Base-by-base conservation (phyloP, 2,329 filamentous ascomycete genomes). In the Fusarium penzigii region DNA sequence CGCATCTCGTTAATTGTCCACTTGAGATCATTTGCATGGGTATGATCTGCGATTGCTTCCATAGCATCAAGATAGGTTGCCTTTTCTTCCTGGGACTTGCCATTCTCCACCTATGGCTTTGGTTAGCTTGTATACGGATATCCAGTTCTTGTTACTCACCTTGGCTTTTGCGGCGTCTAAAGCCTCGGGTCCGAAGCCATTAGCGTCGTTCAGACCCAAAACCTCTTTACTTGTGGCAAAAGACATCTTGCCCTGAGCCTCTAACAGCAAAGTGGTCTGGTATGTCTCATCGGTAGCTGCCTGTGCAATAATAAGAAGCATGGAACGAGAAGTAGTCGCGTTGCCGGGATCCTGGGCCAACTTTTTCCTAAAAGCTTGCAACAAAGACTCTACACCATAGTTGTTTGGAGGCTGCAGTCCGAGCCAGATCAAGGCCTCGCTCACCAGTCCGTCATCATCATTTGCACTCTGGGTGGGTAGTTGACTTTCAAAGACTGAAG, bases 401-500 rank as follows among this genome's bases (percentile, higher is more conserved):
- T 66, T 70, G 39, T 73, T 73, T 3, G 67, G 67, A 2, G 71
- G 70, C 17, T 62, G 63, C 11, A 75, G 59, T 2, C 66, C 70
- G 11, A 75, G 64, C 45, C 68, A 74, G 6, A 51, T 53, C 32
- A 74, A 52, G 2, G 72, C 71, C 52, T 74, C 63, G 5, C 65
- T 58, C 12, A 67, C 59, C 6, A 71, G 47, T 6, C 64, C 67
- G 16, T 65, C 63, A 29, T 73, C 71, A 17, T 71, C 68, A 16
- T 51, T 48, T 2, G 52, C 63, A 9, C 49, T 57, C 32, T 68
- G 68, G 10, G 51, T 52, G 42, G 68, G 65, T 1, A 62, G 57
- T 48, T 72, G 70, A 46, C 66, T 73, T n/a, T 74, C 72, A 40
- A 70, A 75, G 17, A 73, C 63, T 3, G 72, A 74, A 9, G 68